Evolutionary conservation across 2,329 filamentous ascomycete species (phyloP).

Genomic region (Incumbomyces delicatus): DNA sequence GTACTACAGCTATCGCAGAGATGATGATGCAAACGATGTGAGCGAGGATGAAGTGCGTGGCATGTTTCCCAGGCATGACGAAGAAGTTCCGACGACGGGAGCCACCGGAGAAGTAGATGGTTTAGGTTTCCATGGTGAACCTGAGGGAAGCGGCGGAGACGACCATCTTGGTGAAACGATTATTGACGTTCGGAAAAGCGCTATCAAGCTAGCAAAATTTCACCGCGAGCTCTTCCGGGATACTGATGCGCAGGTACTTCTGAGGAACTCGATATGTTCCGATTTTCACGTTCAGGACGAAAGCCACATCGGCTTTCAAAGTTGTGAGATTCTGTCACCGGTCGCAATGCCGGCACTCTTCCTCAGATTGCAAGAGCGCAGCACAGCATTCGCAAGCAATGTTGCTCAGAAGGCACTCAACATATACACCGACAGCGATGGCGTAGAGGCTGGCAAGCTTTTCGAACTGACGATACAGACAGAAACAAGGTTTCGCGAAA

Average conservation of each 20-base stretch:
- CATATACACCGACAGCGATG: constrained; percentile 78
- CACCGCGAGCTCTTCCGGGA: constrained; percentile 42
- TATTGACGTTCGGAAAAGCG: constrained; percentile 43
- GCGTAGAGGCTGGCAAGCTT: constrained; percentile 64
- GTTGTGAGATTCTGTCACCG: constrained; percentile 13
- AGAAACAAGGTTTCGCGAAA: constrained; percentile 60
- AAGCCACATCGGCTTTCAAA: constrained; percentile 25
- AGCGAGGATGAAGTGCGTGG: constrained; percentile 66
- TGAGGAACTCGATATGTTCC: constrained; percentile 25
- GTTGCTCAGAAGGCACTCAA: constrained; percentile 53
- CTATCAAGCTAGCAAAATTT: constrained; percentile 51
- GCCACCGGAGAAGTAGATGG: no score
- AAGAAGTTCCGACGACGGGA: constrained; percentile 24
- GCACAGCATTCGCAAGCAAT: constrained; percentile 37
- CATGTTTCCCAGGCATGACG: constrained; percentile 69
- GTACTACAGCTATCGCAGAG: constrained; percentile 73
- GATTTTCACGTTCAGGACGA: background rate
- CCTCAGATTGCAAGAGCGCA: constrained; percentile 54
- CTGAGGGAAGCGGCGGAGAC: constrained; percentile 24
- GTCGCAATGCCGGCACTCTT: constrained; percentile 56
- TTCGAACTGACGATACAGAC: constrained; percentile 60
- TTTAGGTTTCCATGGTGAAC: no score
- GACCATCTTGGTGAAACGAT: constrained; percentile 20
- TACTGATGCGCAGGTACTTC: constrained; percentile 22
- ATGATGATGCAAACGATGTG: constrained; percentile 65